Evolutionary conservation across 129 eudicot species (phyloP).

Genomic region (Erigeron canadensis): DNA sequence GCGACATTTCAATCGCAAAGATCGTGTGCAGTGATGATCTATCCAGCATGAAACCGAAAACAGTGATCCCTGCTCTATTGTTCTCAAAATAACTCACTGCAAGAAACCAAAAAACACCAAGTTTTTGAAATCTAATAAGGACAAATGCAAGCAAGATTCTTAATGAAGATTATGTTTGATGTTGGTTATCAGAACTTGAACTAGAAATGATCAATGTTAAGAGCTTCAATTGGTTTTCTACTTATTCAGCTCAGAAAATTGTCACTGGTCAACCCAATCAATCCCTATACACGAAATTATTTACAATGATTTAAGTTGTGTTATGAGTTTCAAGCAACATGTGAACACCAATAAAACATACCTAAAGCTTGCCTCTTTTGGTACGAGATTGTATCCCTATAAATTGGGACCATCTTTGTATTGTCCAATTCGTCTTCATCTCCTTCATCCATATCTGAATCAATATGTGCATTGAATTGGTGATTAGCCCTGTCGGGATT

Average conservation of each 20-base stretch:
- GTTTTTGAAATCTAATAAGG: not conserved
- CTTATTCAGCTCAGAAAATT: too few species aligned
- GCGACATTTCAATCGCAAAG: conserved; percentile 66
- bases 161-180: not conserved
- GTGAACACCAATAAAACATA: conserved; percentile 21
- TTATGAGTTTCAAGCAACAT: too few species aligned
- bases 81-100: conserved; percentile 89
- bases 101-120: conserved; percentile 11
- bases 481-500: conserved; percentile 19
- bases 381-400: conserved; percentile 62
- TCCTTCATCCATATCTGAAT: conserved; percentile 67
- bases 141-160: not conserved
- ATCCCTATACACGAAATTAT: too few species aligned
- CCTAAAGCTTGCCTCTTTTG: conserved; percentile 94
- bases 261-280: too few species aligned
- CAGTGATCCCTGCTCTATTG: conserved; percentile 90
- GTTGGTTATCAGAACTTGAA: not conserved
- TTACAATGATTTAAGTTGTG: too few species aligned
- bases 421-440: conserved; percentile 80
- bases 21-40: conserved; percentile 73
- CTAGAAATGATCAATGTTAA: too few species aligned
- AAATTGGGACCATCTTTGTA: conserved; percentile 63
- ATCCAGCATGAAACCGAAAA: conserved; percentile 87
- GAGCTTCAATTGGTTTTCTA: too few species aligned
- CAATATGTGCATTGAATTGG: conserved; percentile 32